phyloP scores from a whole-genome alignment of 2,329 filamentous ascomycete species.

The Beauveria varroae region DNA sequence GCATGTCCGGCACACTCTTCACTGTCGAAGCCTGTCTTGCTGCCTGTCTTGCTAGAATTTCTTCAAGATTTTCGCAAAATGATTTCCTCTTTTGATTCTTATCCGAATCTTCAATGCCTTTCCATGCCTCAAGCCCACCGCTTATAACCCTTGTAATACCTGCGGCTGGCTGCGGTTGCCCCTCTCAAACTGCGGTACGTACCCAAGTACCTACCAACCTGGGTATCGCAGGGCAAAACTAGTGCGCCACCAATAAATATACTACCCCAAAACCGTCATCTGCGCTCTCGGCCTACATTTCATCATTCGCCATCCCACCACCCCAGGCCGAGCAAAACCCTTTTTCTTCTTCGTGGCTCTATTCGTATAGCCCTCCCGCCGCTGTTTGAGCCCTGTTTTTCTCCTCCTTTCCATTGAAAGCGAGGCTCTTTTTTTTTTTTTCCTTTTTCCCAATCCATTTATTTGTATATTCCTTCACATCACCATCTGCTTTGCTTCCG shows the following conservation, averaged over 20 bases:
- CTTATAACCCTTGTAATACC: no score
- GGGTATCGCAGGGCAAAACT: no score
- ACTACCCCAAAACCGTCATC: neutral
- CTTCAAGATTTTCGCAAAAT: no score
- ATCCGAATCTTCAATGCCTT: no score
- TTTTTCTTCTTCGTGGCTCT: neutral
- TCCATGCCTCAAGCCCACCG: no score
- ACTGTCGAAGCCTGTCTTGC: no score
- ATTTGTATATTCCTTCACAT: neutral
- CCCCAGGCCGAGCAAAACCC: neutral
- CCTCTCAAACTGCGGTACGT: no score
- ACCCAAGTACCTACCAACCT: no score
- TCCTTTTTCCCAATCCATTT: neutral
- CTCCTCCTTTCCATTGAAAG: neutral
- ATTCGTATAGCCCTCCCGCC: neutral
- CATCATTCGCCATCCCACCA: neutral
- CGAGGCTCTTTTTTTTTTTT: neutral
- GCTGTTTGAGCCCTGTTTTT: neutral
- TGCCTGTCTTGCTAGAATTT: no score
- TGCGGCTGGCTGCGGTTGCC: no score
- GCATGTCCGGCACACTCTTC: no score
- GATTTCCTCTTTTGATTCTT: no score
- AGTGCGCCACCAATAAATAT: neutral
- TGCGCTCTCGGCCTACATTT: neutral
- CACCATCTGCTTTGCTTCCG: neutral